Evolutionary conservation across 108 stramenopile species (phyloP), one percentile per base, ranked within the genome.

Genomic region (Nitzschia sp.): DNA sequence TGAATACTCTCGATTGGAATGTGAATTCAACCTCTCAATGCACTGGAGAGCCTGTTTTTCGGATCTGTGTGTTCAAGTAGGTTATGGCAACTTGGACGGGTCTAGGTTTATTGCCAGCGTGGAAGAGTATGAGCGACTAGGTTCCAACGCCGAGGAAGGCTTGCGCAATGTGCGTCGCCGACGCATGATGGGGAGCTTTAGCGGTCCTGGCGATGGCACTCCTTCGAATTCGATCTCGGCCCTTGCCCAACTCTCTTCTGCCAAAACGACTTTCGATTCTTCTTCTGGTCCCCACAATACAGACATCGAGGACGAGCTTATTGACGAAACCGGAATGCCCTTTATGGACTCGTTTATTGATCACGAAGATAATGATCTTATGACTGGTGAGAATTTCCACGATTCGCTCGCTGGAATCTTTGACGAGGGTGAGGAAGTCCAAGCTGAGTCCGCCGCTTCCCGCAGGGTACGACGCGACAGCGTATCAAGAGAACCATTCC

Each of bases 21-120:
- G 83, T 11, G 66, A 59, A 2, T 85, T 86, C 70, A 82, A 86
- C 54, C 66, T 84, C 11, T 70, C 42, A n/a, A 71, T 70, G 28
- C 75, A 83, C 17, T 91, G 90, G 90, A 59, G 90, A 21, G 72
- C 78, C 6, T 81, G 82, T 28, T 77, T 91, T 28, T 82, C 81
- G 5, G 87, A 87, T 49, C 72, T 84, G 47, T 87, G 84, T 54
- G 57, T 90, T 29, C 86, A 87, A 55, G 61, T 86, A 55, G 82
- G 84, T 15, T 82, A 73, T 46, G 32, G 26, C 26, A 36, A 57
- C 25, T 71, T 90, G 17, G 81, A 88, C 45, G 83, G 80, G 35
- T 61, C 60, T 11, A 74, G 77, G 1, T 91, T 82, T 77, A 54
- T 86, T 25, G 2, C 67, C 21, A 82, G 82, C 66, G 57, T 91